Evolutionary conservation across 805 yeast species (phyloP), one percentile per base, ranked within the genome.

Genomic region (Cyberlindnera xylosilytica): DNA sequence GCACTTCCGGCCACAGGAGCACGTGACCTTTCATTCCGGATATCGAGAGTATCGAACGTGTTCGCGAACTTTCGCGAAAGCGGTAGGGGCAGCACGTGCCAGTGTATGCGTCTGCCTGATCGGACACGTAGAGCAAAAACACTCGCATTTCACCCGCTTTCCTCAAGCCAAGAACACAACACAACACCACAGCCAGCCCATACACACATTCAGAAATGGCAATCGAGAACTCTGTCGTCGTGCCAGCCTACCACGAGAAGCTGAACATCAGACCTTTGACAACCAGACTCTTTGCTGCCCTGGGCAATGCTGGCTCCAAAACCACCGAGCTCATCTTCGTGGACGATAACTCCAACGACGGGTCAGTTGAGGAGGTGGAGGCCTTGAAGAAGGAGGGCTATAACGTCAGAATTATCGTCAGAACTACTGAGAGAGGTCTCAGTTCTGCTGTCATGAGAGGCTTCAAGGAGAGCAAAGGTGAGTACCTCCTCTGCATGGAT

Each of bases 291-390:
- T 73, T 73, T 50, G 74, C 73, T 5, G 77, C 77, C 20, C 54
- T 73, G 39, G 76, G 76, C 47, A 68, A 61, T 37, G 62, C 61
- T 15, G 66, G 58, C 7, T 64, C 74, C 12, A 63, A 65, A 42
- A 55, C 49, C 15, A 70, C 77, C 4, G 78, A 73, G 52, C 58
- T 73, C 51, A 71, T 72, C 56, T 73, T 69, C 47, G 78, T 73
- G 32, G 78, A 73, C 51, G 78, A 73, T 54, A 73, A 73, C 54
- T 70, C 76, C 17, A 62, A 66, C 37, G 78, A 73, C 54, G 78
- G 78, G 4, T 72, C 78, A 13, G 76, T 70, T 28, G 78, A 73
- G 53, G 77, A 71, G 47, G 78, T 73, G 26, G 74, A 70, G 42
- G 59, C 60, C 16, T 53, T 73, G 39, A 61, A 66, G 45, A 64